Base-by-base conservation (phyloP, 495 filamentous ascomycete genomes). In the Tetracladium marchalianum region DNA sequence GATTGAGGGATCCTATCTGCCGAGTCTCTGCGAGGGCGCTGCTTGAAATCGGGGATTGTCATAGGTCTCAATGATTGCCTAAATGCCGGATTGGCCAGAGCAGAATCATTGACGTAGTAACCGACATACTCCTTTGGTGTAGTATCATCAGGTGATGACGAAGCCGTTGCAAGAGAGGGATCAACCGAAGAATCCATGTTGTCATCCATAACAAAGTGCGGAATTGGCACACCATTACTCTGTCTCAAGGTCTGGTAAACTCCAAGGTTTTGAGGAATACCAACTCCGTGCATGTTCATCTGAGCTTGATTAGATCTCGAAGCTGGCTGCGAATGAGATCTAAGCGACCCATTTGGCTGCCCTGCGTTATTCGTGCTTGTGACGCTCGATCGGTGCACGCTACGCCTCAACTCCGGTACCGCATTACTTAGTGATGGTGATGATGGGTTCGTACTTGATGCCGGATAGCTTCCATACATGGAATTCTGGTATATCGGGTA, bases 251-350 rank as follows among this genome's bases (percentile, higher is more conserved):
- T 12, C 36, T 55, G 47, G 41, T 56, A 53, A 15, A 56, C 49
- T 9, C 60, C 62, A 39, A 63, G 56, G n/a, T 46, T 54, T 61
- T 64, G 15, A 51, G 47, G 15, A 59, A 49, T 47, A 62, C 65
- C 37, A 50, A 43, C 22, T n/a, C 50, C 47, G 46, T 56, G 57
- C 11, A 50, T 12, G 15, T 31, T 15, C 11, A 57, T 19, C 15
- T 43, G 51, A 11, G 54, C 38, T 35, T 54, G 47, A n/a, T 36
- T 51, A 6, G 66, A 66, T 34, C 74, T 66, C 33, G 68, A 65
- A 5, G 74, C 73, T 44, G 74, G 74, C 52, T 76, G 74, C 24
- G 74, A 78, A 54, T 78, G 74, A 40, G 74, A 78, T 46, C 74
- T 66, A 49, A 75, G 57, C 17, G 68, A 52, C 45, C 70, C 70